These are phyloP conservation scores for Melaleuca quinquenervia DNA, from an alignment of 345 rosid species.

Conservation along the genomic window DNA sequence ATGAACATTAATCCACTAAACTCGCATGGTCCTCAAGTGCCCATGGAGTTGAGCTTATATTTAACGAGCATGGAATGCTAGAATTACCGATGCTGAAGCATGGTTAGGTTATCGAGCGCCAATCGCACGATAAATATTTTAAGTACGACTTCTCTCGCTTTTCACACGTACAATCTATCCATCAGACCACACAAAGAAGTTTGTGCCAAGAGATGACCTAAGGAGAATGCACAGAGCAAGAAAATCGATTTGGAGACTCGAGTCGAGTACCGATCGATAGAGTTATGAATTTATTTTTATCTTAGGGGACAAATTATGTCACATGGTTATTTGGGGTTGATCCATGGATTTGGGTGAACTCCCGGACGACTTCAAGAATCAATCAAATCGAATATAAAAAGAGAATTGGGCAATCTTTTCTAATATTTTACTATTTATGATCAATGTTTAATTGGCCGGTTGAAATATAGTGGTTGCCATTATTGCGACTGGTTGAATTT, in stretches of 20 bases:
- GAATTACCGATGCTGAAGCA: background rate
- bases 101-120: background rate
- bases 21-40: background rate
- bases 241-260: background rate
- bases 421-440: background rate
- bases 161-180: background rate
- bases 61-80: background rate
- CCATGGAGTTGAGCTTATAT: background rate
- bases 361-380: background rate
- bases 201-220: background rate
- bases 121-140: no score
- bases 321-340: background rate
- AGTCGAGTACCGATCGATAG: accelerated
- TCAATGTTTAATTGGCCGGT: background rate
- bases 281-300: background rate
- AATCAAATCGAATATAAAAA: background rate
- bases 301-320: background rate
- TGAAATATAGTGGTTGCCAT: background rate
- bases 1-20: background rate
- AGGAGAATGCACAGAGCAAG: background rate
- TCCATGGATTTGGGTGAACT: background rate
- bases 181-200: no score
- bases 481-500: background rate
- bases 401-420: background rate
- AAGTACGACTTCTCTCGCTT: background rate